A percentile compares a stretch with the other conserved stretches of the same genome.
Conservation (phyloP, 2,329 filamentous ascomycete genomes). For the Cryphonectria carpinicola region DNA sequence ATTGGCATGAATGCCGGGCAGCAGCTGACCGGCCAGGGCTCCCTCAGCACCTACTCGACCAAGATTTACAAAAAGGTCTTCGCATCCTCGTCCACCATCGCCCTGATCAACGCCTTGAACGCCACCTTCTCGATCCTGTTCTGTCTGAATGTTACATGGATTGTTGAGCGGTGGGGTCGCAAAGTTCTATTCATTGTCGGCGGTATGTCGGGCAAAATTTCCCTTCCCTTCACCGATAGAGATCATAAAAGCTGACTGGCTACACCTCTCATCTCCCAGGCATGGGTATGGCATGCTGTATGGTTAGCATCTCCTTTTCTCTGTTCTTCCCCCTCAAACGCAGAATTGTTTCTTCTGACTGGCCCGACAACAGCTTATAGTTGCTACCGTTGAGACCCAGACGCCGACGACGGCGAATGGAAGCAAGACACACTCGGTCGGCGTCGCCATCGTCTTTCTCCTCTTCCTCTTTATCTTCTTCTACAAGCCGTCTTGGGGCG, state of each 20-base stretch:
- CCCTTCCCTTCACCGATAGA: neutral
- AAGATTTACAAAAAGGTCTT: constrained; percentile 75
- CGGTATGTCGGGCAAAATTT: constrained; percentile 39
- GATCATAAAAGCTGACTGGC: neutral
- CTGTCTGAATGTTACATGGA: constrained; percentile 74
- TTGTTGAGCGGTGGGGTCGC: constrained; percentile 71
- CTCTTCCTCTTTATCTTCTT: constrained; percentile 66
- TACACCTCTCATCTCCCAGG: neutral
- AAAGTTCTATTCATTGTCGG: constrained; percentile 72
- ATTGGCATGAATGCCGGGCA: constrained; percentile 72
- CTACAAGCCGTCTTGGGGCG: constrained; percentile 69
- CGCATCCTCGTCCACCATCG: constrained; percentile 60
- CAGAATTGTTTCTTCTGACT: neutral
- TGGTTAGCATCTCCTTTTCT: constrained; percentile 54
- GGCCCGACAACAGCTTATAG: constrained; percentile 50
- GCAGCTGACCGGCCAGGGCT: constrained; percentile 75
- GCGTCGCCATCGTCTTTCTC: constrained; percentile 66
- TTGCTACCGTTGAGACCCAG: constrained; percentile 45
- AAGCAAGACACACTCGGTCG: constrained; percentile 60
- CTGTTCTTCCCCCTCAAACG: neutral
- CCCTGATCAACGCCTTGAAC: constrained; percentile 75
- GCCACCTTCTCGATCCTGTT: constrained; percentile 74
- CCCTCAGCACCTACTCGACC: constrained; percentile 74
- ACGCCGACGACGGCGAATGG: constrained; percentile 53
- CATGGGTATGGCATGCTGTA: constrained; percentile 70